Conservation (phyloP, 768 basidiomycete genomes). For the Amanita pseudoporphyria region DNA sequence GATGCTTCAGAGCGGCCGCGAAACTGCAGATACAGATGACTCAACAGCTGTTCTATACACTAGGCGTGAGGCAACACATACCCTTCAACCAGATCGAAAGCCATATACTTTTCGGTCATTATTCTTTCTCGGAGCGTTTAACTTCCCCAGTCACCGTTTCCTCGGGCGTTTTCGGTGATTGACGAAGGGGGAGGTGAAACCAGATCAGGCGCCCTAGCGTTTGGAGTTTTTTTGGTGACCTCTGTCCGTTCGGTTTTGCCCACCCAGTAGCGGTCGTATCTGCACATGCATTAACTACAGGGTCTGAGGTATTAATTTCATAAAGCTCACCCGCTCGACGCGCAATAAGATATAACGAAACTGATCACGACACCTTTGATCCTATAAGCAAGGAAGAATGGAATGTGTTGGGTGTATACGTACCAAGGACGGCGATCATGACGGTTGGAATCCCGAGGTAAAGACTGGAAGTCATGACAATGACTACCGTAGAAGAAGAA, state of each 20-base stretch:
- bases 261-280: slow-evolving; percentile 59
- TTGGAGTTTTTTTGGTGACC: slow-evolving; percentile 41
- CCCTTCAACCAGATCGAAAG: slow-evolving; percentile 51
- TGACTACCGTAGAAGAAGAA: slow-evolving; percentile 18
- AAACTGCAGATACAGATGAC: slow-evolving; percentile 26
- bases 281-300: slow-evolving; percentile 11
- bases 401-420: slow-evolving; percentile 7
- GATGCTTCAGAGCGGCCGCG: slow-evolving; percentile 50
- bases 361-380: slow-evolving; percentile 40
- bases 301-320: not conserved
- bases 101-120: slow-evolving; percentile 54
- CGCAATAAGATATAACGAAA: slow-evolving; percentile 61
- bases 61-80: slow-evolving; percentile 16
- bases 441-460: slow-evolving; percentile 41
- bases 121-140: slow-evolving; percentile 29
- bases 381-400: not conserved
- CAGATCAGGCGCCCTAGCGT: slow-evolving; percentile 46
- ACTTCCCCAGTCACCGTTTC: slow-evolving; percentile 23
- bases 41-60: not conserved
- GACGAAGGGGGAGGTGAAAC: slow-evolving; percentile 49
- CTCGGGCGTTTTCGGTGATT: slow-evolving; percentile 29
- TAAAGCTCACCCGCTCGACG: slow-evolving; percentile 41
- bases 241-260: slow-evolving; percentile 49
- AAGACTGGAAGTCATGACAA: slow-evolving; percentile 32
- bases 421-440: slow-evolving; percentile 53